Evolutionary conservation across 1,139 yeast species (phyloP), one percentile per base, ranked within the genome.

Genomic region (Pichia sorboxylosa): DNA sequence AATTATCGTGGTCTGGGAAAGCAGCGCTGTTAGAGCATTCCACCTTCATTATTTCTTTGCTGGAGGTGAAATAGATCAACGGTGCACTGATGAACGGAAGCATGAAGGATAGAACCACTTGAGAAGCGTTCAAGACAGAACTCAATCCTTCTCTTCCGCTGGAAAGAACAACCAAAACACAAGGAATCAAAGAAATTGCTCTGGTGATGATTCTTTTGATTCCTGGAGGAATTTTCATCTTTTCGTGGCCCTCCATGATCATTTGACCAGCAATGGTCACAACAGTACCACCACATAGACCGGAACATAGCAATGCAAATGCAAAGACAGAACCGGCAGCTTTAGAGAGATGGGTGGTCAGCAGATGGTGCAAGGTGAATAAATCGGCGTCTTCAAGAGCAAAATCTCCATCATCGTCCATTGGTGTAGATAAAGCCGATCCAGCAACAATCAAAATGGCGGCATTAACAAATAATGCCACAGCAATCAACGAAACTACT

Each of bases 271-370:
- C 93, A 50, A 90, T 66, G 0, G 98, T 90, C 50, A 96, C 90
- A n/a, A 90, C 94, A 20, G 92, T 82, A 31, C 98, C 97, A 2
- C 98, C 97, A 49, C 94, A 81, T 52, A 87, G 94, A 14, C 98
- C 98, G n/a, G 94, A 81, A 51, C 87, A 85, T 33, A 90, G 63
- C 55, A 90, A 69, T 1, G 97, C 97, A 28, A 85, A 59, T 2
- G 96, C 96, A 61, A 90, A 90, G 1, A 90, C 76, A 21, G 84
- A 64, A 4, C 97, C 98, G 0, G 97, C 97, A 2, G 85, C 78
- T n/a, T 82, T 78, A 1, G 94, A 82, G 29, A 90, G 66, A 47
- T 80, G 83, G 28, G 66, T 59, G 4, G 76, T 64, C 17, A 90
- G 67, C 55, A 87, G 64, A 38, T 78, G 70, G 54, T 87, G 83